phyloP scores from a whole-genome alignment of 1,284 basidiomycete species.

The Cryptococcus jaspeensis region DNA sequence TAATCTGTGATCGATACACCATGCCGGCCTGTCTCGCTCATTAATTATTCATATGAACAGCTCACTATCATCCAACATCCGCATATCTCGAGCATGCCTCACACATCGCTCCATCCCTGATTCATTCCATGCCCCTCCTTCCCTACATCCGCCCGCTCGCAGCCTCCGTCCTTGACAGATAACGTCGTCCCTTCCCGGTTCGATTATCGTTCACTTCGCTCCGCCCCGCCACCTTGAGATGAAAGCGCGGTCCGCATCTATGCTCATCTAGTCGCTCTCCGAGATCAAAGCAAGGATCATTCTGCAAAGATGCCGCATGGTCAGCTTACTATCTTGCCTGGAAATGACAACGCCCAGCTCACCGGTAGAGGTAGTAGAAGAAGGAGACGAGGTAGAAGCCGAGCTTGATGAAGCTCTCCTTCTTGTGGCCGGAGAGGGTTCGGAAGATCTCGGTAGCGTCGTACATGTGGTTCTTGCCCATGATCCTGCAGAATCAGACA shows the following conservation, averaged over 20 bases:
- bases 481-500: constrained; percentile 62
- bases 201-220: too few relatives aligned
- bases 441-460: constrained; percentile 99
- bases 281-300: constrained; percentile 86
- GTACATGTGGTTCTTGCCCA: constrained; percentile 94
- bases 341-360: constrained; percentile 36
- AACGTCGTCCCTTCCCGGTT: too few relatives aligned
- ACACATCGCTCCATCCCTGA: too few relatives aligned
- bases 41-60: too few relatives aligned
- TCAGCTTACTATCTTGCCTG: not conserved
- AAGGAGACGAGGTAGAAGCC: constrained; percentile 92
- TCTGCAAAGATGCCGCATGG: constrained; percentile 49
- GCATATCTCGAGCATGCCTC: too few relatives aligned
- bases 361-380: constrained; percentile 97
- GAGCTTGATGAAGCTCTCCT: constrained; percentile 94
- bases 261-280: constrained; percentile 38
- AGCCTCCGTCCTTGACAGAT: too few relatives aligned
- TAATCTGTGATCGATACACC: too few relatives aligned
- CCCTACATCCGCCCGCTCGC: too few relatives aligned
- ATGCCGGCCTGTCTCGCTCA: too few relatives aligned
- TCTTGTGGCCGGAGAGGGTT: constrained; percentile 90
- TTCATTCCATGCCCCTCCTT: too few relatives aligned
- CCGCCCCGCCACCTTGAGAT: too few relatives aligned
- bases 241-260: not conserved
- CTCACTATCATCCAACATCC: too few relatives aligned